Percentiles rank a stretch among this genome's conserved stretches.
phyloP scores from a whole-genome alignment of 2,329 filamentous ascomycete genomes.

The Calonectria pauciramosa region DNA sequence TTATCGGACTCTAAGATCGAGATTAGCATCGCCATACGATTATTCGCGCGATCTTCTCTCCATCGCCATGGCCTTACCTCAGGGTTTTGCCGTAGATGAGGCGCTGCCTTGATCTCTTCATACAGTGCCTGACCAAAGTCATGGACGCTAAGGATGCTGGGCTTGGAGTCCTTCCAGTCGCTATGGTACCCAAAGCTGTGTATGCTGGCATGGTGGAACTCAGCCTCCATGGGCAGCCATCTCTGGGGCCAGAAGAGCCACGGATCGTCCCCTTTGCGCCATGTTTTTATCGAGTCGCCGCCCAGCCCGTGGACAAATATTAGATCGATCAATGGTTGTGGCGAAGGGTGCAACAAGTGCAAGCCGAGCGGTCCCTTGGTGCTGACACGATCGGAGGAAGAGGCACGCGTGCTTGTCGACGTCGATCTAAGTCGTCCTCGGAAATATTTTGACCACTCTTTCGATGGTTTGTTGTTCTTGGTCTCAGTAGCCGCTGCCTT shows the following conservation, averaged over 20 bases:
- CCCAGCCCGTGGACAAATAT: slow-evolving; percentile 59
- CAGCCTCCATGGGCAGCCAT: slow-evolving; percentile 54
- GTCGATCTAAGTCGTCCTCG: neutral
- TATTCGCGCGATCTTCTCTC: neutral
- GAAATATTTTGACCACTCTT: neutral
- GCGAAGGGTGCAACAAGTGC: slow-evolving; percentile 42
- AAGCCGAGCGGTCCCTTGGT: slow-evolving; percentile 42
- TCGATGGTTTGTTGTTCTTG: neutral
- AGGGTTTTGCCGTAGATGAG: neutral
- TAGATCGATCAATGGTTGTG: slow-evolving; percentile 52
- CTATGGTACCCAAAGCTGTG: slow-evolving; percentile 51
- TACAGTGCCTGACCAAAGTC: slow-evolving; percentile 49
- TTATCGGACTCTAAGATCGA: slow-evolving; percentile 29
- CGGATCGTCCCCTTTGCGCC: slow-evolving; percentile 51
- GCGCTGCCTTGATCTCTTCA: slow-evolving; percentile 44
- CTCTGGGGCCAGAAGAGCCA: slow-evolving; percentile 55
- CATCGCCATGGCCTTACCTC: neutral
- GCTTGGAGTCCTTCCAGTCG: slow-evolving; percentile 40
- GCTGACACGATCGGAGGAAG: slow-evolving; percentile 11
- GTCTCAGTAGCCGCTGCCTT: neutral
- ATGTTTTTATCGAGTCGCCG: slow-evolving; percentile 57
- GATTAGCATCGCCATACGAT: neutral
- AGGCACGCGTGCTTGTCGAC: neutral
- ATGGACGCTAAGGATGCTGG: slow-evolving; percentile 43
- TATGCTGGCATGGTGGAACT: slow-evolving; percentile 45